Conservation (phyloP, 2,329 filamentous ascomycete genomes). For the Fusarium sp. region DNA sequence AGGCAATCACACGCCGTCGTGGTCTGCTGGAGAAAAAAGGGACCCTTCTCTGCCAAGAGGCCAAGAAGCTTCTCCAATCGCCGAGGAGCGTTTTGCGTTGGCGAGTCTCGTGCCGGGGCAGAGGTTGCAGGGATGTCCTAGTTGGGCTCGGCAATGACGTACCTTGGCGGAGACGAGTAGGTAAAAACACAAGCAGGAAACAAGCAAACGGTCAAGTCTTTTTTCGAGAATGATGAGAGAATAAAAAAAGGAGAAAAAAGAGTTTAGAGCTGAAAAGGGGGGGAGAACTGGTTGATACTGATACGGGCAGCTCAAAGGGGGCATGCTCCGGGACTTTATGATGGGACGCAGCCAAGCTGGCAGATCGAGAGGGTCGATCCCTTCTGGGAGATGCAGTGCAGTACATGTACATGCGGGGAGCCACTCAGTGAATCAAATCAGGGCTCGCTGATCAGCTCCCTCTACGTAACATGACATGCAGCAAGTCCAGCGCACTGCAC, state of each 20-base stretch:
- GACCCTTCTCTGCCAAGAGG: no score
- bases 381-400: not conserved
- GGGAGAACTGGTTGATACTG: not conserved
- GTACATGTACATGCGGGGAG: not conserved
- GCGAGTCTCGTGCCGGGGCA: conserved; percentile 28
- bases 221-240: not conserved
- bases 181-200: not conserved
- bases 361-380: conserved; percentile 8
- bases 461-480: conserved; percentile 5
- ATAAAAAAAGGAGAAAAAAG: not conserved
- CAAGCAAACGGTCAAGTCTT: not conserved
- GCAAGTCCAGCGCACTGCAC: not conserved
- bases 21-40: not conserved
- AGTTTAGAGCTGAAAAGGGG: not conserved
- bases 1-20: conserved; percentile 27
- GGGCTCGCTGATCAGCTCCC: conserved; percentile 4
- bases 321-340: not conserved
- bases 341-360: not conserved
- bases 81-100: conserved; percentile 10
- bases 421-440: conserved; percentile 5
- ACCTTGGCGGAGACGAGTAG: conserved; percentile 4
- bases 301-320: not conserved
- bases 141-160: conserved; percentile 32
- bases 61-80: conserved; percentile 14
- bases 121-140: conserved; percentile 31